These are phyloP conservation scores for Trichomonas tenax DNA, from an alignment of 208 protist species.

Conservation along the genomic window DNA sequence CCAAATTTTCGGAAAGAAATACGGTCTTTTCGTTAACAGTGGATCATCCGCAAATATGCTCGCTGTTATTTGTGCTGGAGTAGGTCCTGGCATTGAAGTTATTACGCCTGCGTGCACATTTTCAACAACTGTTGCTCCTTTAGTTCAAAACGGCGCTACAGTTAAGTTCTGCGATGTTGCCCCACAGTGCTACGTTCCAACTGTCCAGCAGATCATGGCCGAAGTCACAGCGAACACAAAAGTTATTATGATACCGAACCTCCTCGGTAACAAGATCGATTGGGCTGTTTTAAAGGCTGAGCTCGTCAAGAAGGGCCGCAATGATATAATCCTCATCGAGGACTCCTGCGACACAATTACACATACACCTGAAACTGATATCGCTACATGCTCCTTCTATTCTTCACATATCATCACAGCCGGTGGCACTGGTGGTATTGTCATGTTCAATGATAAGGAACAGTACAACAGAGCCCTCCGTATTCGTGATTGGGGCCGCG, in stretches of 20 bases:
- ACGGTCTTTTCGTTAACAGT: slow-evolving; percentile 33
- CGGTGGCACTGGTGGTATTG: slow-evolving; percentile 31
- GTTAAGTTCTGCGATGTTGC: slow-evolving; percentile 30
- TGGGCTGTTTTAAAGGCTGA: slow-evolving; percentile 29
- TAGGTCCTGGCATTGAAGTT: slow-evolving; percentile 28
- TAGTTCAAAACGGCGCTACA: slow-evolving; percentile 24
- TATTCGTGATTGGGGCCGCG: slow-evolving; percentile 38
- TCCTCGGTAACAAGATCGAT: slow-evolving; percentile 34
- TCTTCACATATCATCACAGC: slow-evolving; percentile 34
- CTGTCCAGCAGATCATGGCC: slow-evolving; percentile 23
- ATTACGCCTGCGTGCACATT: slow-evolving; percentile 36
- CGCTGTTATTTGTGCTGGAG: slow-evolving; percentile 18
- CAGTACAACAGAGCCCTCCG: background rate
- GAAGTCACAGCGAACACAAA: slow-evolving; percentile 28
- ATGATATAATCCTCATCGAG: slow-evolving; percentile 34
- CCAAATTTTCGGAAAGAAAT: slow-evolving; percentile 30
- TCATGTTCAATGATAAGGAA: slow-evolving; percentile 31
- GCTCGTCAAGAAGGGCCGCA: background rate
- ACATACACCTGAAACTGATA: slow-evolving; percentile 25
- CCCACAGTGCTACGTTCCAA: slow-evolving; percentile 21
- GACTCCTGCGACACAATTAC: slow-evolving; percentile 36
- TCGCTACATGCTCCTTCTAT: slow-evolving; percentile 31
- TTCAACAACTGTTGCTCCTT: slow-evolving; percentile 28
- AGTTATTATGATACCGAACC: slow-evolving; percentile 32
- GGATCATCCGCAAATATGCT: slow-evolving; percentile 35